Conservation (phyloP, 441 rosid species). For the Bocquillonia castaneifolia region DNA sequence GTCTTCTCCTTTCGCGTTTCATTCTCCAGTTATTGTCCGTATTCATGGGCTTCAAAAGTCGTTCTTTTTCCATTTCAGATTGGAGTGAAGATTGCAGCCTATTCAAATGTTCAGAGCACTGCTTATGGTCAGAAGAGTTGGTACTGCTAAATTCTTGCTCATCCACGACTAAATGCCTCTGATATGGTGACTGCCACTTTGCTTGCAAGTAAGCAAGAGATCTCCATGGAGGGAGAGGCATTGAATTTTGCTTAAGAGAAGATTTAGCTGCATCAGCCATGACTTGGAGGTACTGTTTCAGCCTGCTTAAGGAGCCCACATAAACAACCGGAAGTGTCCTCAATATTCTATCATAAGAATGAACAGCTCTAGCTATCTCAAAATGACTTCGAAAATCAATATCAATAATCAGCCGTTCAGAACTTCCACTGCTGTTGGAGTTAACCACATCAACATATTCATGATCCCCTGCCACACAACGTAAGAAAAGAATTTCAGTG, state of each 20-base stretch:
- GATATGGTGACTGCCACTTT: slow-evolving; percentile 72
- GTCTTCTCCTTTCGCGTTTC: slow-evolving; percentile 52
- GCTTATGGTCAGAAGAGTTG: slow-evolving; percentile 38
- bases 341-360: slow-evolving; percentile 66
- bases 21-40: slow-evolving; percentile 37
- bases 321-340: slow-evolving; percentile 69
- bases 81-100: slow-evolving; percentile 57
- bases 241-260: slow-evolving; percentile 79
- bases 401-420: slow-evolving; percentile 71
- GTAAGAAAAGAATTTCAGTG: neutral
- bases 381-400: slow-evolving; percentile 84
- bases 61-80: slow-evolving; percentile 52
- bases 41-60: slow-evolving; percentile 47
- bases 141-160: slow-evolving; percentile 25
- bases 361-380: slow-evolving; percentile 89
- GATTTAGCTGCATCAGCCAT: slow-evolving; percentile 82
- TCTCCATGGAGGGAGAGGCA: slow-evolving; percentile 98
- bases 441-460: slow-evolving; percentile 74
- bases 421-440: slow-evolving; percentile 35
- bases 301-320: slow-evolving; percentile 57
- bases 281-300: slow-evolving; percentile 68
- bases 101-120: slow-evolving; percentile 62
- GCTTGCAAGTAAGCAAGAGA: slow-evolving; percentile 75
- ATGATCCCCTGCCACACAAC: slow-evolving; percentile 59
- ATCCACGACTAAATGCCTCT: slow-evolving; percentile 45